phyloP scores from a whole-genome alignment of 768 basidiomycete species.

The Calocybe cyanea region DNA sequence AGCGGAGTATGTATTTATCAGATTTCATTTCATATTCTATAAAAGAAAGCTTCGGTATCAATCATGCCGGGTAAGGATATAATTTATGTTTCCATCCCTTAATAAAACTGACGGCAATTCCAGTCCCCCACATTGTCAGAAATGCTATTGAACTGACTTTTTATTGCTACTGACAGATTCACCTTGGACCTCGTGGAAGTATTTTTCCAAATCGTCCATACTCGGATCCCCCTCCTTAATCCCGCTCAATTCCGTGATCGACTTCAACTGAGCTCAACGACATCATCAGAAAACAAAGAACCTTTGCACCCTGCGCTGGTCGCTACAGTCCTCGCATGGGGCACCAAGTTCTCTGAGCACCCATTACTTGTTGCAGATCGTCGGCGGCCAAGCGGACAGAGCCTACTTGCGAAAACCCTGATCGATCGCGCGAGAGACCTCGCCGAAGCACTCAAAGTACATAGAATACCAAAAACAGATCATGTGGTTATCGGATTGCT shows the following conservation, averaged over 20 bases:
- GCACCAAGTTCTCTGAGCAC: conserved; percentile 92
- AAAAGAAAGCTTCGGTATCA: conserved; percentile 21
- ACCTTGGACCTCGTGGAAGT: conserved; percentile 92
- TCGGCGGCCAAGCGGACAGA: conserved; percentile 63
- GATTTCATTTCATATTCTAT: conserved; percentile 23
- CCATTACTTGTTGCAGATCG: conserved; percentile 79
- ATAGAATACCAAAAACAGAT: conserved; percentile 73
- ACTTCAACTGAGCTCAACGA: conserved; percentile 43
- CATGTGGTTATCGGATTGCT: conserved; percentile 80
- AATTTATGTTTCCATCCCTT: conserved; percentile 18
- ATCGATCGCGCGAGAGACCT: conserved; percentile 82
- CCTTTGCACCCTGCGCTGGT: conserved; percentile 69
- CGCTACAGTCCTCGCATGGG: conserved; percentile 88
- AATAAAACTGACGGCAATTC: conserved; percentile 20
- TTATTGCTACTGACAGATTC: conserved; percentile 51
- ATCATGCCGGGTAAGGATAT: conserved; percentile 11
- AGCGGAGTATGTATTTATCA: conserved; percentile 68
- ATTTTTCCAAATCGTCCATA: conserved; percentile 90
- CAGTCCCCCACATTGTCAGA: conserved; percentile 11
- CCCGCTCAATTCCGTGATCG: conserved; percentile 76
- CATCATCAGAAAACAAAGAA: conserved; percentile 33
- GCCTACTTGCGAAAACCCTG: conserved; percentile 71
- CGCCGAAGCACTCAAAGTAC: conserved; percentile 83
- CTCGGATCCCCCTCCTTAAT: conserved; percentile 83
- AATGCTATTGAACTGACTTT: conserved; percentile 12